Evolutionary conservation across 2,329 filamentous ascomycete species (phyloP), one percentile per base, ranked within the genome.

Genomic region (Thermoascus crustaceus): DNA sequence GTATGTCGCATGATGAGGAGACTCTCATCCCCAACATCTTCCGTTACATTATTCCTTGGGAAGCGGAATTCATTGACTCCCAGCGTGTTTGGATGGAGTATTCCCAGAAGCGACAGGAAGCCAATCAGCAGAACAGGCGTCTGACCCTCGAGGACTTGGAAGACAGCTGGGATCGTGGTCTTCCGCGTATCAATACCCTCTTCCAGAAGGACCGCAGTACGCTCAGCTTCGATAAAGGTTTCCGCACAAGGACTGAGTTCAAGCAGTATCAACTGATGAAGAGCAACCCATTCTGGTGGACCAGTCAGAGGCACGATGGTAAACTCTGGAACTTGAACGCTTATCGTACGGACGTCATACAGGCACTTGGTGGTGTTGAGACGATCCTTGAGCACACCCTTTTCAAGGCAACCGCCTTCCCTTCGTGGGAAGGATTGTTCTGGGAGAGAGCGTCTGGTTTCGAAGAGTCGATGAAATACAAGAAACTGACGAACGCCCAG

Each of bases 251-350:
- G 35, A 86, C 89, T 7, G 91, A 98, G 60, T 98, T 98, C 71
- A 98, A 98, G 71, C 80, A 91, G 19, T 98, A 96, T 57, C 89
- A 96, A 60, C 72, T 96, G 41, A 96, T 98, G 89, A 95, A 94
- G 76, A 93, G 83, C 64, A 95, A 96, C 57, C 91, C 91, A 0
- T 96, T 96, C 72, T 95, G 88, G 87, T 98, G 91, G 91, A 98
- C 91, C 3, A 94, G 85, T 52, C 89, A 96, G 61, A 75, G 91
- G 24, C 93, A 98, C 53, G 91, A 98, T 52, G 91, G 91, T 56
- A 96, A 96, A 55, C 64, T 98, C 4, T 98, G 91, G 91, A 95
- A 95, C 45, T 62, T 98, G 35, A 96, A 96, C 47, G 85, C 86
- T 1, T 95, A 96, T 64, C 73, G 91, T 43, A 95, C 91, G 5